Evolutionary conservation across 345 rosid species (phyloP).

Genomic region (Eucalyptus curtisii): DNA sequence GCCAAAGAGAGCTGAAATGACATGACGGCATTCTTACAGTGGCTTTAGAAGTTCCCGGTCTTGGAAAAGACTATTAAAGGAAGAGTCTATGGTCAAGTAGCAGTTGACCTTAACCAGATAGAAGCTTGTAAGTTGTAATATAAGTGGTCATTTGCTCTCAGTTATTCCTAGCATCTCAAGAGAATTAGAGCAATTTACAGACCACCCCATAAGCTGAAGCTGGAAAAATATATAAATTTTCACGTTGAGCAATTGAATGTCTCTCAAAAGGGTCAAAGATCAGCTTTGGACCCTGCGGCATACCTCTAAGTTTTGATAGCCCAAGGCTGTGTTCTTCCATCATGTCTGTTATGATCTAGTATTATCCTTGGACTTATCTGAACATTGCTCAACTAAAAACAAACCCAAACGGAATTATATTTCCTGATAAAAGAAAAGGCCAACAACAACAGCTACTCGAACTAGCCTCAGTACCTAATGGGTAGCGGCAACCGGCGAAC

Average conservation of each 20-base stretch:
- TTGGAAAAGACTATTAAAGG: not conserved
- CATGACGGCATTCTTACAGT: not conserved
- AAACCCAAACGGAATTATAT: not conserved
- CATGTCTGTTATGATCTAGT: not conserved
- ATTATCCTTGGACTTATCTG: not conserved
- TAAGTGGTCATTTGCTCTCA: not conserved
- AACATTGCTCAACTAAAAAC: too few species aligned
- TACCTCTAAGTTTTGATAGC: not conserved
- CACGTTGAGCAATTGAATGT: not conserved
- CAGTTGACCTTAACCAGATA: not conserved
- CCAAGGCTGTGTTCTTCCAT: not conserved
- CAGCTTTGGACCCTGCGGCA: not conserved
- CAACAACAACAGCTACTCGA: not conserved
- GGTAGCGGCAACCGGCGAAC: not conserved
- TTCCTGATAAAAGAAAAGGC: not conserved
- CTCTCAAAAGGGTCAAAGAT: not conserved
- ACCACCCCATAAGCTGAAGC: not conserved
- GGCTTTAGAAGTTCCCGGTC: not conserved
- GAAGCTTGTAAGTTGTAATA: not conserved
- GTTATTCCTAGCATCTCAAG: not conserved
- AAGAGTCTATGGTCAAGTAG: not conserved
- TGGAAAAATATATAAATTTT: not conserved
- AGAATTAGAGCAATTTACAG: not conserved
- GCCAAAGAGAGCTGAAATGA: not conserved
- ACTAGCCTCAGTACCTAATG: not conserved